Evolutionary conservation across 495 filamentous ascomycete species (phyloP).

Genomic region (Copromyces sp.): DNA sequence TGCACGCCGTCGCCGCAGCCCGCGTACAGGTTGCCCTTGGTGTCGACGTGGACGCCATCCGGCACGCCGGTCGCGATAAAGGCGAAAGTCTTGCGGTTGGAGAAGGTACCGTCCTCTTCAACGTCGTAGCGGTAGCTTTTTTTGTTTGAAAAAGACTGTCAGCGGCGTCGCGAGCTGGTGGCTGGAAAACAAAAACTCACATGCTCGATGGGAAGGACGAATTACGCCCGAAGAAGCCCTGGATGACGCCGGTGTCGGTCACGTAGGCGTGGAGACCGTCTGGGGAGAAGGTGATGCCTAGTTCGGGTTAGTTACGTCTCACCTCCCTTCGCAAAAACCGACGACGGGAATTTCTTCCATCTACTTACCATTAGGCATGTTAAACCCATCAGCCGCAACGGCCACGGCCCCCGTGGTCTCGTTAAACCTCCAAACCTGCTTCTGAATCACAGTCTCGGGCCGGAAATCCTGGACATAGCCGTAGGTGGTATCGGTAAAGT

Average conservation of each 20-base stretch:
- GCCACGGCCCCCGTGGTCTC: conserved; percentile 35
- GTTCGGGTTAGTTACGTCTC: not conserved
- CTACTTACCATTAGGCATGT: conserved; percentile 40
- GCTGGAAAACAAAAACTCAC: conserved; percentile 13
- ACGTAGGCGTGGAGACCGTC: conserved; percentile 43
- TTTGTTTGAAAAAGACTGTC: too few relatives aligned
- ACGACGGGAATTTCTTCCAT: not conserved
- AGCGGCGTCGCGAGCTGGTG: not conserved
- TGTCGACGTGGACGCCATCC: conserved; percentile 52
- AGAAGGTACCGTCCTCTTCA: conserved; percentile 28
- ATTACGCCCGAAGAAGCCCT: conserved; percentile 32
- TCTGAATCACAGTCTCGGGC: conserved; percentile 38
- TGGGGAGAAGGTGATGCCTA: conserved; percentile 46
- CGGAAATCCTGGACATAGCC: conserved; percentile 49
- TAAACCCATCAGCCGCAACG: conserved; percentile 47
- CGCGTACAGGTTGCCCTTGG: conserved; percentile 49
- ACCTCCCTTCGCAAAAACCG: not conserved
- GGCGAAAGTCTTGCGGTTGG: conserved; percentile 45
- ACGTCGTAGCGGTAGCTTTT: conserved; percentile 34
- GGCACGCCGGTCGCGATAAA: conserved; percentile 44
- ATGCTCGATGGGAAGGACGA: conserved; percentile 26
- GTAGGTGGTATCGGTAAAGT: conserved; percentile 58
- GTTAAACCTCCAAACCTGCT: conserved; percentile 48
- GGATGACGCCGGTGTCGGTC: conserved; percentile 42
- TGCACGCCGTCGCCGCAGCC: conserved; percentile 54